A percentile compares a stretch with the other conserved stretches of the same genome.
Evolutionary conservation across 2,329 filamentous ascomycete genomes (phyloP).

Genomic region (Aspergillus melleus): DNA sequence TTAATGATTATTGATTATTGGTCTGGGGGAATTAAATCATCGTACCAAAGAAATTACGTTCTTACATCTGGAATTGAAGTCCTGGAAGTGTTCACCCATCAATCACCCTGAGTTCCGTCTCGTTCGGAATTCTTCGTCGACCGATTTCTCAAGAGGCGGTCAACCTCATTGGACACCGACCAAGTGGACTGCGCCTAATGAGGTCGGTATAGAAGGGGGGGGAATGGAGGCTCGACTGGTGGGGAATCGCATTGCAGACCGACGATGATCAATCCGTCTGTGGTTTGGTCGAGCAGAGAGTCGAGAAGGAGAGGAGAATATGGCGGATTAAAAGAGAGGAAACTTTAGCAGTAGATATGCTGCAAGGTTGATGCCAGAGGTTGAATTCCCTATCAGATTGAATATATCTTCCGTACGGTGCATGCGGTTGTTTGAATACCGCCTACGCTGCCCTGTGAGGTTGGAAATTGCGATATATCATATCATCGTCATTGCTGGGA

Average conservation of each 20-base stretch:
- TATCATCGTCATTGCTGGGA: neutral
- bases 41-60: neutral
- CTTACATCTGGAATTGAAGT: neutral
- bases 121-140: neutral
- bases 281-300: neutral
- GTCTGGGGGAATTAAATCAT: neutral
- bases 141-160: conserved; percentile 8
- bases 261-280: neutral
- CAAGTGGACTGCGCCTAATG: conserved; percentile 11
- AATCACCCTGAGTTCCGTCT: no score
- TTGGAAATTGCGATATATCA: neutral
- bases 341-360: no score
- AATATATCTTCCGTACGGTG: no score
- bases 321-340: no score
- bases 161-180: conserved; percentile 15
- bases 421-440: neutral
- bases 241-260: neutral
- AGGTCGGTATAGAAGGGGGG: neutral
- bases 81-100: neutral
- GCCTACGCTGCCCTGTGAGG: neutral
- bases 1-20: neutral
- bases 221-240: neutral
- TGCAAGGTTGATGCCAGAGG: no score
- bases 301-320: neutral
- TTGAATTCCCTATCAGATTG: no score